Conservation (phyloP, 768 basidiomycete species). For the Termitomyces sp. region DNA sequence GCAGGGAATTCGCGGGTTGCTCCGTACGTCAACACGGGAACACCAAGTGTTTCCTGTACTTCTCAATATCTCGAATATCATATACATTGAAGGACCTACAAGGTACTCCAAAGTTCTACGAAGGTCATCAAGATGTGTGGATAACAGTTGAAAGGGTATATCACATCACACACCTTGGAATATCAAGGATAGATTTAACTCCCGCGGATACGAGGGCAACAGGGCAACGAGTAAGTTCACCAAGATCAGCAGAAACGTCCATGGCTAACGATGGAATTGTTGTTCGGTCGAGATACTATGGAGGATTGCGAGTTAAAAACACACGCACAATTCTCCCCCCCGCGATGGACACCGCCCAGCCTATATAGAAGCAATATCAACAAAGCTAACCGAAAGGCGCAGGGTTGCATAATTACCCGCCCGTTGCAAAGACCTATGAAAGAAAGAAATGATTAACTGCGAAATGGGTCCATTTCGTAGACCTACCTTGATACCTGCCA, state of each 20-base stretch:
- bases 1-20: constrained; percentile 85
- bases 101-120: constrained; percentile 79
- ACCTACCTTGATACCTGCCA: constrained; percentile 81
- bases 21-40: constrained; percentile 83
- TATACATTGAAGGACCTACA: constrained; percentile 34
- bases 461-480: not conserved
- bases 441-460: constrained; percentile 20
- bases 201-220: constrained; percentile 93
- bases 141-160: not conserved
- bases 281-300: not conserved
- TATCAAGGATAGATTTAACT: constrained; percentile 93
- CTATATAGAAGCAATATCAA: constrained; percentile 28
- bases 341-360: constrained; percentile 81
- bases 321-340: constrained; percentile 36
- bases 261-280: constrained; percentile 50
- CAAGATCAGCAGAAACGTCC: constrained; percentile 93
- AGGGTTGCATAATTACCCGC: constrained; percentile 58
- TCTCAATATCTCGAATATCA: not conserved
- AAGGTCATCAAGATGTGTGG: not conserved
- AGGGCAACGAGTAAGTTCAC: constrained; percentile 84
- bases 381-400: not conserved
- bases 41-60: constrained; percentile 87
- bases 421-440: constrained; percentile 85
- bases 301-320: not conserved
- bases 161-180: constrained; percentile 59